Evolutionary conservation across 352 stramenopile genomes (phyloP).

Genomic region (Pythium dissimile): DNA sequence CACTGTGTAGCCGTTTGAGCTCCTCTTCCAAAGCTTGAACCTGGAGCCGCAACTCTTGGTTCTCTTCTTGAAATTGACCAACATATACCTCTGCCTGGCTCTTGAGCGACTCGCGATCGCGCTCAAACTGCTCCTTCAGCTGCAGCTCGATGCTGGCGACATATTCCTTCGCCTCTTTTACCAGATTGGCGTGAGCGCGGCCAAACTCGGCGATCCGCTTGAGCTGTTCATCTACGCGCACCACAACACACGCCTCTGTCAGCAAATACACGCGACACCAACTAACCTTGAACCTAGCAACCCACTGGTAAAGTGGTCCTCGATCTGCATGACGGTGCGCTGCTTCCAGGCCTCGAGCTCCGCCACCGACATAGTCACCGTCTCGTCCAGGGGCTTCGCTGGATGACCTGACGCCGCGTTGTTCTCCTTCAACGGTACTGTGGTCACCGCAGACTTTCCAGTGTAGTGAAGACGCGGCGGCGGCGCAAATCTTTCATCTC

Average conservation of each 20-base stretch:
- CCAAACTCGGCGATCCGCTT: constrained; percentile 80
- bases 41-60: constrained; percentile 28
- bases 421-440: constrained; percentile 6
- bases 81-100: constrained; percentile 53
- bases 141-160: constrained; percentile 57
- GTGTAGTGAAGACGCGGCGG: not conserved
- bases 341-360: constrained; percentile 67
- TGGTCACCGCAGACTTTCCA: constrained; percentile 11
- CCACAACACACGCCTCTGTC: not conserved
- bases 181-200: constrained; percentile 56
- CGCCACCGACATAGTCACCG: constrained; percentile 30
- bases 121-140: constrained; percentile 44
- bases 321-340: constrained; percentile 49
- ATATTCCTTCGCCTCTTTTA: constrained; percentile 66
- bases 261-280: not conserved
- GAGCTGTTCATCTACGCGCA: constrained; percentile 54
- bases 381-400: constrained; percentile 16
- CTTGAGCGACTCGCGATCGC: constrained; percentile 39
- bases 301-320: constrained; percentile 68
- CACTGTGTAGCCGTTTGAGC: constrained; percentile 10
- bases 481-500: no score
- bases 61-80: constrained; percentile 42
- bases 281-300: not conserved
- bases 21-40: constrained; percentile 27
- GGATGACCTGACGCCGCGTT: not conserved